These are phyloP conservation scores for Debaryomyces sp. DNA, from an alignment of 1,139 yeast species.

Conservation along the genomic window DNA sequence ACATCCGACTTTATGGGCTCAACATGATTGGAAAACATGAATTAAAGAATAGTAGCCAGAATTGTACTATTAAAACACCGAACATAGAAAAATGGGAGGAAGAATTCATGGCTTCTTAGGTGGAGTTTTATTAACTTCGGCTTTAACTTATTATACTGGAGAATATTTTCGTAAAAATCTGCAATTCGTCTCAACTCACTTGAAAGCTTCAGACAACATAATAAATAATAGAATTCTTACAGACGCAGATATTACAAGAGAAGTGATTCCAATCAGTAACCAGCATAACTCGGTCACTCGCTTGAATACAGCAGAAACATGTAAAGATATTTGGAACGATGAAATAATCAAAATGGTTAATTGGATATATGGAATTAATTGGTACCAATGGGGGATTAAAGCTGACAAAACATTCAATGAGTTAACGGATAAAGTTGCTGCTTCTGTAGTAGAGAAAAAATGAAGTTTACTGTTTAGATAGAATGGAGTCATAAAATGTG, in stretches of 20 bases:
- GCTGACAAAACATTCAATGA: constrained; percentile 37
- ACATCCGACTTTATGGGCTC: constrained; percentile 3
- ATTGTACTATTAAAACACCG: background rate
- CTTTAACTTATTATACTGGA: constrained; percentile 67
- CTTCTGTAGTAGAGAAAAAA: constrained; percentile 25
- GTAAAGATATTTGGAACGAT: constrained; percentile 82
- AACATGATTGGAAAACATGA: constrained; percentile 5
- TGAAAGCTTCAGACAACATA: constrained; percentile 50
- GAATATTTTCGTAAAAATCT: constrained; percentile 56
- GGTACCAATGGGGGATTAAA: constrained; percentile 47
- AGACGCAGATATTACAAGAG: constrained; percentile 36
- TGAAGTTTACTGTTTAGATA: constrained; percentile 6
- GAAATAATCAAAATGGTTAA: constrained; percentile 69
- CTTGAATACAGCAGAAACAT: constrained; percentile 53
- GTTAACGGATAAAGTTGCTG: constrained; percentile 35
- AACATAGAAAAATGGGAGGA: constrained; percentile 49
- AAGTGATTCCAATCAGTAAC: constrained; percentile 44
- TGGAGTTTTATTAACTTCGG: constrained; percentile 68
- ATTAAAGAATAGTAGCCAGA: background rate
- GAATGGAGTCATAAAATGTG: background rate
- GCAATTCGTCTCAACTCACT: constrained; percentile 46
- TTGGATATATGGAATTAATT: constrained; percentile 61
- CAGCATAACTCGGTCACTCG: constrained; percentile 28
- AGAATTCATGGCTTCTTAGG: constrained; percentile 71
- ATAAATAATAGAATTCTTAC: constrained; percentile 54